Percentiles rank a stretch among this genome's conserved stretches.
Evolutionary conservation across 1,139 yeast genomes (phyloP).

Genomic region (Blastobotrys ciferrii): DNA sequence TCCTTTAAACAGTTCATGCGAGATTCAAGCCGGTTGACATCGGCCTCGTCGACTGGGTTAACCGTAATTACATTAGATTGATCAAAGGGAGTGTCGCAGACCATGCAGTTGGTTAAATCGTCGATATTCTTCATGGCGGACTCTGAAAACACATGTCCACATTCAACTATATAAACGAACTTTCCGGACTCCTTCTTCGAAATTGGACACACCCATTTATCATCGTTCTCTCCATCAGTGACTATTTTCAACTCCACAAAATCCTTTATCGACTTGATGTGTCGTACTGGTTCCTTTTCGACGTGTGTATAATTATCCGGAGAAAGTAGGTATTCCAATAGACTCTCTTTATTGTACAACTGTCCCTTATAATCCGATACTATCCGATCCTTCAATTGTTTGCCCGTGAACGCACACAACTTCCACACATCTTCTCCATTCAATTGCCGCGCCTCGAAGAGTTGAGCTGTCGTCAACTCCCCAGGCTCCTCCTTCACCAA

Average conservation of each 20-base stretch:
- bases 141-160: conserved; percentile 54
- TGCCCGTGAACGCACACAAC: conserved; percentile 45
- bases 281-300: conserved; percentile 36
- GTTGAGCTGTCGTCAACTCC: conserved; percentile 30
- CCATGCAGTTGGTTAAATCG: conserved; percentile 36
- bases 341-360: conserved; percentile 65
- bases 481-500: conserved; percentile 31
- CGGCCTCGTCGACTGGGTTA: conserved; percentile 38
- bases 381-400: conserved; percentile 47
- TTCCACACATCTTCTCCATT: conserved; percentile 40
- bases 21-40: conserved; percentile 32
- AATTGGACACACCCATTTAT: conserved; percentile 53
- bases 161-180: conserved; percentile 49
- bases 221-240: conserved; percentile 23
- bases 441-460: conserved; percentile 28
- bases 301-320: conserved; percentile 34
- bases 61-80: conserved; percentile 39
- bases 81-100: conserved; percentile 38
- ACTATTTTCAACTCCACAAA: conserved; percentile 46
- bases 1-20: conserved; percentile 40
- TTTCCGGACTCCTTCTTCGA: conserved; percentile 42
- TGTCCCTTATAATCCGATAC: conserved; percentile 73
- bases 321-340: conserved; percentile 56
- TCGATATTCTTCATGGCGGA: conserved; percentile 40
- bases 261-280: conserved; percentile 51